Percentiles rank a stretch among this genome's conserved stretches.
These are phyloP conservation scores for Cyclotella cryptica DNA, from an alignment of 108 stramenopile genomes.

Conservation along the genomic window DNA sequence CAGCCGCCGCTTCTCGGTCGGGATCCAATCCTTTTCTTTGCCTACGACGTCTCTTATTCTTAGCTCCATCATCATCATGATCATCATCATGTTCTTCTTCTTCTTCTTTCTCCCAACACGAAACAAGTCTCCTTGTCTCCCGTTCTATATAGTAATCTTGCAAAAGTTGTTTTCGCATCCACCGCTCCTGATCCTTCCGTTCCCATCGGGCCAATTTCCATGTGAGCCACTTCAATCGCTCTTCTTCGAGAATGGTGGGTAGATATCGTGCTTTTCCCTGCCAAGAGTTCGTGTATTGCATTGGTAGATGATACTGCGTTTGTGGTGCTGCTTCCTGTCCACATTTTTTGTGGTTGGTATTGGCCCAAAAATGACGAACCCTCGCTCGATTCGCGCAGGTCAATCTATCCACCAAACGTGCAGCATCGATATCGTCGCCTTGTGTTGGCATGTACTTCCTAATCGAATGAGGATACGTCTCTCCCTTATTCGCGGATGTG, in stretches of 20 bases:
- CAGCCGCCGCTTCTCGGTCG: background rate
- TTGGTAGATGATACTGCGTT: background rate
- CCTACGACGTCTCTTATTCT: background rate
- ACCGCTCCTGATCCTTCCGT: background rate
- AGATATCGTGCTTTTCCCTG: background rate
- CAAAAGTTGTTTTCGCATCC: background rate
- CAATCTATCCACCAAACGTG: background rate
- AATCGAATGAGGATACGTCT: background rate
- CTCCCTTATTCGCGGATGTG: background rate
- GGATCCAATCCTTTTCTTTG: background rate
- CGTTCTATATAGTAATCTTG: conserved; percentile 18
- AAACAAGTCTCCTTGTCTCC: conserved; percentile 1
- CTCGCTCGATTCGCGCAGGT: conserved; percentile 3
- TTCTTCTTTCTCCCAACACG: background rate
- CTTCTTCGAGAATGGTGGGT: background rate
- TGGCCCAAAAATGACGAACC: background rate
- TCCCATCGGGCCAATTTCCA: conserved; percentile 25
- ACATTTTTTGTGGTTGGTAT: background rate
- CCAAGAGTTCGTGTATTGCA: background rate
- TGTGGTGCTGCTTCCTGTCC: background rate
- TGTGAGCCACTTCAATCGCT: conserved; percentile 25
- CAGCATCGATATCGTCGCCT: background rate
- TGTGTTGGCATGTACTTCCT: background rate
- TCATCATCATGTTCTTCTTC: background rate
- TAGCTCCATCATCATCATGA: background rate